A percentile compares a stretch with the other conserved stretches of the same genome.
Conservation (phyloP, 305 asterid genomes). For the Ajuga reptans region DNA sequence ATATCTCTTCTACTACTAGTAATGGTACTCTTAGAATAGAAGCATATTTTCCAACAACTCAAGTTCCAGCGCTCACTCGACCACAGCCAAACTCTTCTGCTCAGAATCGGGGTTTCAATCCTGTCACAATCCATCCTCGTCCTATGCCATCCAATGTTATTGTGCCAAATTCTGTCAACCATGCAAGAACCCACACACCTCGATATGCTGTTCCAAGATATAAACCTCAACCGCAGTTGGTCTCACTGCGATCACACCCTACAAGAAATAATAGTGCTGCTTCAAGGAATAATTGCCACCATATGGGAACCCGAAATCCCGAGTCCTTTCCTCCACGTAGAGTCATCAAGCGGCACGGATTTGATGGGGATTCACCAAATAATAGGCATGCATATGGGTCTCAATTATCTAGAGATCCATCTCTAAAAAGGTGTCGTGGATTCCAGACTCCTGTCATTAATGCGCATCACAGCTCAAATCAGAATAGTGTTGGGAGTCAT, state of each 20-base stretch:
- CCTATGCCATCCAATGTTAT: slow-evolving; percentile 28
- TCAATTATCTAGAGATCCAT: slow-evolving; percentile 22
- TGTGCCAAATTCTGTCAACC: slow-evolving; percentile 22
- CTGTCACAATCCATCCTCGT: slow-evolving; percentile 27
- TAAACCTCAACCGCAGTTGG: slow-evolving; percentile 22
- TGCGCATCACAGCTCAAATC: slow-evolving; percentile 15
- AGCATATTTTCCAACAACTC: slow-evolving; percentile 23
- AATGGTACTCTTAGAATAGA: slow-evolving; percentile 14
- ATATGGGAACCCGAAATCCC: slow-evolving; percentile 26
- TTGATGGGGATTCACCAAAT: slow-evolving; percentile 19
- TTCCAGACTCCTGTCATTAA: slow-evolving; percentile 15
- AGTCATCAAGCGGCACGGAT: slow-evolving; percentile 36
- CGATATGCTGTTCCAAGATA: slow-evolving; percentile 25
- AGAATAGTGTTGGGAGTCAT: slow-evolving; percentile 4
- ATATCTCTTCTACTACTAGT: slow-evolving; percentile 17
- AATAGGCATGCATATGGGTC: slow-evolving; percentile 20
- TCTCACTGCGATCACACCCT: slow-evolving; percentile 24
- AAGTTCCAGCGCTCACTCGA: slow-evolving; percentile 20
- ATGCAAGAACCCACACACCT: slow-evolving; percentile 21
- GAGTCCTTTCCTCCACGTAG: slow-evolving; percentile 26
- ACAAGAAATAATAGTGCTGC: slow-evolving; percentile 13
- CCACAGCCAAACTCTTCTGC: slow-evolving; percentile 19
- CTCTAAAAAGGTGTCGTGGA: slow-evolving; percentile 26
- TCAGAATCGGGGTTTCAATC: slow-evolving; percentile 24
- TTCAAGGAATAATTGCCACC: slow-evolving; percentile 26